These are phyloP conservation scores for Botrytis paeoniae DNA, from an alignment of 2,329 filamentous ascomycete genomes.

Conservation along the genomic window DNA sequence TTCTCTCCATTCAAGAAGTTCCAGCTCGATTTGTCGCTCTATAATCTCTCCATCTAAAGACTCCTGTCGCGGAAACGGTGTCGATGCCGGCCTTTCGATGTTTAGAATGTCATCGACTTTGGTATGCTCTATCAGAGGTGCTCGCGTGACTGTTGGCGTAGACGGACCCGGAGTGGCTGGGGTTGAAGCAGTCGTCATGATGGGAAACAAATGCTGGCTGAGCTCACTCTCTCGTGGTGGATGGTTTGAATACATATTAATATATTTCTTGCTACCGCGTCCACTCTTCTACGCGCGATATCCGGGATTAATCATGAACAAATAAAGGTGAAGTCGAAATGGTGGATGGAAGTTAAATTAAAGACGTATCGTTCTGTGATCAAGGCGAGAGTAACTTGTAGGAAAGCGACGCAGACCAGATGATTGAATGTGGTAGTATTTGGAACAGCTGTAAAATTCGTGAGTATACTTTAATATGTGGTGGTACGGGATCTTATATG, in stretches of 20 bases:
- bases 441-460: neutral
- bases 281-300: conserved; percentile 11
- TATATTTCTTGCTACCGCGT: neutral
- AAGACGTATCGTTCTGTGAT: neutral
- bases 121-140: conserved; percentile 27
- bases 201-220: conserved; percentile 26
- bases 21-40: conserved; percentile 19
- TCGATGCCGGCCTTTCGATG: conserved; percentile 36
- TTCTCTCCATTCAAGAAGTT: neutral
- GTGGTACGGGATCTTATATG: conserved; percentile 12
- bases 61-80: conserved; percentile 37
- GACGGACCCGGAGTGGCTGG: conserved; percentile 37
- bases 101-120: conserved; percentile 34
- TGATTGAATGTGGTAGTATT: neutral
- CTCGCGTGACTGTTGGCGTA: conserved; percentile 34
- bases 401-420: neutral
- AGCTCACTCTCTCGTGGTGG: conserved; percentile 27
- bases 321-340: conserved; percentile 4
- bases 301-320: conserved; percentile 6
- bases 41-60: conserved; percentile 32
- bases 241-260: conserved; percentile 7
- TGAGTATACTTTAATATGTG: neutral
- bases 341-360: neutral
- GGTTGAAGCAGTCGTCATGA: conserved; percentile 36
- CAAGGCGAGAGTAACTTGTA: neutral